Conservation (phyloP, 208 protist species). For the Blastocrithidia nonstop region DNA sequence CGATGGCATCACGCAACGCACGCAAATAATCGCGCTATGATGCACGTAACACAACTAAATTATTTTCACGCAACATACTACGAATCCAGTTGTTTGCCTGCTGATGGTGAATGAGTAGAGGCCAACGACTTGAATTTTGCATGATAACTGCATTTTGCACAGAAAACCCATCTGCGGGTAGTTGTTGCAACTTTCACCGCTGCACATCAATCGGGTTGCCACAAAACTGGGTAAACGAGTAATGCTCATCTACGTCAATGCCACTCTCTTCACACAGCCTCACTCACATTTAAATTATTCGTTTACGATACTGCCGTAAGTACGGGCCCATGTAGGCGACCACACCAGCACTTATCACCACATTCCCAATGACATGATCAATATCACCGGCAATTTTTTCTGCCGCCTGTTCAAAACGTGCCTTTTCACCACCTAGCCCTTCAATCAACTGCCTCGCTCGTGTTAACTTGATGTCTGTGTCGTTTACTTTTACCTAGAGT, state of each 20-base stretch:
- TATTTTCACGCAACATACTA: slow-evolving; percentile 77
- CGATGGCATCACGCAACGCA: slow-evolving; percentile 86
- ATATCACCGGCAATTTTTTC: slow-evolving; percentile 67
- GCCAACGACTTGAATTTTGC: slow-evolving; percentile 83
- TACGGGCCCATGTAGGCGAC: slow-evolving; percentile 95
- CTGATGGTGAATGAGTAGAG: slow-evolving; percentile 88
- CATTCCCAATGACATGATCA: slow-evolving; percentile 86
- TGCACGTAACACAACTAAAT: slow-evolving; percentile 68
- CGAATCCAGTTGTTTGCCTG: slow-evolving; percentile 93
- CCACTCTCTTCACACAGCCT: slow-evolving; percentile 39
- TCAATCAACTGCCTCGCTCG: slow-evolving; percentile 91
- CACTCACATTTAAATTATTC: slow-evolving; percentile 57
- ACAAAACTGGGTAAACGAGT: slow-evolving; percentile 73
- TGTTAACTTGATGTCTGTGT: slow-evolving; percentile 89
- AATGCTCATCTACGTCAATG: slow-evolving; percentile 76
- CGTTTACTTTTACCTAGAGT: slow-evolving; percentile 84
- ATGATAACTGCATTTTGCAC: slow-evolving; percentile 91
- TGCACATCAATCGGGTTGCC: slow-evolving; percentile 85
- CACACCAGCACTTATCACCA: slow-evolving; percentile 88
- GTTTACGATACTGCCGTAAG: slow-evolving; percentile 81
- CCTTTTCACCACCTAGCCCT: slow-evolving; percentile 90
- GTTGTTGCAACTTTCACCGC: slow-evolving; percentile 86
- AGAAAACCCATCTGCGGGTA: slow-evolving; percentile 86
- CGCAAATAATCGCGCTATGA: slow-evolving; percentile 74
- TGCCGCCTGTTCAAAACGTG: slow-evolving; percentile 78